Evolutionary conservation across 441 rosid species (phyloP), one percentile per base, ranked within the genome.

Genomic region (Pelargonium myrrhifolium): DNA sequence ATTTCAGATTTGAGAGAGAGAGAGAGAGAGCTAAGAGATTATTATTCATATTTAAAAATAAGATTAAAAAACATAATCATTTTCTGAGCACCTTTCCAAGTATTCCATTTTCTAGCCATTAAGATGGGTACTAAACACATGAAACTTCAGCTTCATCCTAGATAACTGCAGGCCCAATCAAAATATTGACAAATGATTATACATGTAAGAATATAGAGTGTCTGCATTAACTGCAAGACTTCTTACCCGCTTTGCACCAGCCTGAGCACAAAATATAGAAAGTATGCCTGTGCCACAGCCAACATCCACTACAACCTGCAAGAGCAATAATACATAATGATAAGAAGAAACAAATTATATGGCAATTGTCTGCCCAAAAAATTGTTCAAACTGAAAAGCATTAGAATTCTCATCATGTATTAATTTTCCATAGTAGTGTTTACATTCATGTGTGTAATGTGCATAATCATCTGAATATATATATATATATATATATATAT

Each of bases 211-310:
- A 18, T 9, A 9, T 17, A 9, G 8, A 56, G 21, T 56, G 62
- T 9, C 14, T 8, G 28, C 20, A 67, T 18, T 20, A 63, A 65
- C 17, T 65, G 12, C 31, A 20, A 68, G 40, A 59, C 45, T 8
- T 12, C 74, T 65, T 86, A 94, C 99, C 82, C 97, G 84, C 75
- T 86, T 89, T 4, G 99, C 99, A 66, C 99, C 99, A 68, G 97
- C 99, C 79, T 89, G 93, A 65, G 96, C 96, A 85, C 99, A 94
- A 80, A 94, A 94, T 81, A 94, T 88, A 28, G 99, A 87, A 72
- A 94, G 97, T 76, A 94, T 91, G 73, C 97, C 97, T 14, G 99
- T 94, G 65, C 99, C 99, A 71, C 99, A 94, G 68, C 99, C 99
- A 85, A 94, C 99, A 76, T 94, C 97, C 65, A 94, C 82, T 64